Conservation (phyloP, 2,329 filamentous ascomycete species). For the Neonectria punicea region DNA sequence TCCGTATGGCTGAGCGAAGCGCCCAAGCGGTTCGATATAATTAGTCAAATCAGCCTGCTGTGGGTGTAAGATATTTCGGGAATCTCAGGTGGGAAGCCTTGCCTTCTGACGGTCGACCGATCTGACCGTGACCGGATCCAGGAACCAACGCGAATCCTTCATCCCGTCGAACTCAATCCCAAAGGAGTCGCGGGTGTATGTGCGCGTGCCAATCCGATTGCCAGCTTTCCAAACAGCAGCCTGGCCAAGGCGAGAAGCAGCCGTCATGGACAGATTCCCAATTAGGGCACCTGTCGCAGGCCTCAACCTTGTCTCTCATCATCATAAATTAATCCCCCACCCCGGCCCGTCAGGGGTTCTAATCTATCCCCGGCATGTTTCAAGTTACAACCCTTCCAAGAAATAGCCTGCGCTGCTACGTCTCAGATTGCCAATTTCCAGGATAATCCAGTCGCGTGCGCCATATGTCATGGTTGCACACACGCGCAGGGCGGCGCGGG, state of each 20-base stretch:
- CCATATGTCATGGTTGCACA: constrained; percentile 16
- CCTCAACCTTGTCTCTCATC: constrained; percentile 8
- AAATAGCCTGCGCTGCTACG: constrained; percentile 29
- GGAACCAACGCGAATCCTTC: constrained; percentile 5
- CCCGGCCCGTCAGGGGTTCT: constrained; percentile 11
- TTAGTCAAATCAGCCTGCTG: not conserved
- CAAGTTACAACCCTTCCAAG: constrained; percentile 29
- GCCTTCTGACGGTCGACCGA: constrained; percentile 2
- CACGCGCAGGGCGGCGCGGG: not conserved
- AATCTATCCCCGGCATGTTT: constrained; percentile 33
- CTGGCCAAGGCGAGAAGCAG: constrained; percentile 10
- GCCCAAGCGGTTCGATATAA: not conserved
- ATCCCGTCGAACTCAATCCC: not conserved
- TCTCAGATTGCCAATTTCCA: constrained; percentile 45
- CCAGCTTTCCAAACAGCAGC: not conserved
- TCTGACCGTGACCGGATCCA: constrained; percentile 7
- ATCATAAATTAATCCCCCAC: not conserved
- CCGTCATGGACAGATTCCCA: constrained; percentile 9
- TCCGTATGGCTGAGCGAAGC: not conserved
- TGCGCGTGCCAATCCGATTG: constrained; percentile 4
- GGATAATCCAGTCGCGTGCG: constrained; percentile 18
- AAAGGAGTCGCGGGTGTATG: constrained; percentile 2
- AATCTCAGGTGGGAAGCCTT: constrained; percentile 2
- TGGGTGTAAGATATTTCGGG: constrained; percentile 1
- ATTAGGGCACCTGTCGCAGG: constrained; percentile 9